Conservation (phyloP, 2,329 filamentous ascomycete species). For the Fusarium sp. region DNA sequence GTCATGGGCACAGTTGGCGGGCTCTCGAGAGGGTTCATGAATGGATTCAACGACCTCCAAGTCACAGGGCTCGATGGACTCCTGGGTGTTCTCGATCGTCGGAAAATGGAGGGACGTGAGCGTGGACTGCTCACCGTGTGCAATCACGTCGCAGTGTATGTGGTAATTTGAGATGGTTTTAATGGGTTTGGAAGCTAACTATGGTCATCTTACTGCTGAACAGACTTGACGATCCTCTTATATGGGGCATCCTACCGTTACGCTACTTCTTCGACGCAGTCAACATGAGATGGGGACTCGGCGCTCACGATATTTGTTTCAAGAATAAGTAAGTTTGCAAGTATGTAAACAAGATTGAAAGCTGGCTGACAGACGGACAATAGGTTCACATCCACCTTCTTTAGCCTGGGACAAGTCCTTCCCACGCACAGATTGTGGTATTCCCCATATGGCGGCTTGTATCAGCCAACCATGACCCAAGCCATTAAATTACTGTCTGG, state of each 20-base stretch:
- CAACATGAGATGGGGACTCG: conserved; percentile 88
- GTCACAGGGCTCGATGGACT: conserved; percentile 81
- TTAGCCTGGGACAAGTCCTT: conserved; percentile 87
- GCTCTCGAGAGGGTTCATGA: conserved; percentile 79
- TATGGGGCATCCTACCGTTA: conserved; percentile 90
- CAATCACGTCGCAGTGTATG: conserved; percentile 57
- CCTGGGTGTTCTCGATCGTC: conserved; percentile 77
- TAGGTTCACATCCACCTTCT: conserved; percentile 80
- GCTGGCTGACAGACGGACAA: background rate
- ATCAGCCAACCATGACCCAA: conserved; percentile 88
- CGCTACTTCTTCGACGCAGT: conserved; percentile 76
- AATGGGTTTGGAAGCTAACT: background rate
- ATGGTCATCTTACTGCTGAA: background rate
- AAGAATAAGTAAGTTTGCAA: conserved; percentile 73
- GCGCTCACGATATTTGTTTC: conserved; percentile 96
- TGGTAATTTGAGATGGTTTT: conserved; percentile 1
- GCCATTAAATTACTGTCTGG: conserved; percentile 84
- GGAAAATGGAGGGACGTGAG: conserved; percentile 72
- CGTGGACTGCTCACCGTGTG: conserved; percentile 82
- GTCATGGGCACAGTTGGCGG: conserved; percentile 79
- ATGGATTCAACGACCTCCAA: conserved; percentile 78
- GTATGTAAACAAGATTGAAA: background rate
- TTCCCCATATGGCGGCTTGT: conserved; percentile 83
- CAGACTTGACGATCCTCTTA: conserved; percentile 91
- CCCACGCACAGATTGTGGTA: conserved; percentile 86